These are phyloP conservation scores for Candida ponderosae DNA, from an alignment of 805 yeast species.

Conservation along the genomic window DNA sequence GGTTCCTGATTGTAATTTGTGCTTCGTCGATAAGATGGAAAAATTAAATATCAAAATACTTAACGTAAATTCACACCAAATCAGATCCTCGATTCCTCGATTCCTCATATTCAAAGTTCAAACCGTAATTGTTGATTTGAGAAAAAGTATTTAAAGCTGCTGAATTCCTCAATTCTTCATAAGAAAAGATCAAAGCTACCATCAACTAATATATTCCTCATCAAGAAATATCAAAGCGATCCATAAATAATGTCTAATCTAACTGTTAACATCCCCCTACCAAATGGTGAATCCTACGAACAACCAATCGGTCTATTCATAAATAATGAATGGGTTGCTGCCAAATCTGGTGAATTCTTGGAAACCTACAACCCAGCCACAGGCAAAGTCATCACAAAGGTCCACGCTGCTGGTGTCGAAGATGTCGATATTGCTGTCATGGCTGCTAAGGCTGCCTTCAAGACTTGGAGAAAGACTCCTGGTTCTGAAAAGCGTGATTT, in stretches of 20 bases:
- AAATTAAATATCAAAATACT: too few species aligned
- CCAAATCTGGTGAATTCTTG: slow-evolving; percentile 36
- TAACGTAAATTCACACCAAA: too few species aligned
- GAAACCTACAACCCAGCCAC: slow-evolving; percentile 41
- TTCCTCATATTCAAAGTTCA: too few species aligned
- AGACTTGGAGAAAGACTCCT: slow-evolving; percentile 38
- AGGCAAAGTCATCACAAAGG: slow-evolving; percentile 41
- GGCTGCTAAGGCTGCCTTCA: slow-evolving; percentile 44
- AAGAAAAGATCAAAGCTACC: too few species aligned
- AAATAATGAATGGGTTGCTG: slow-evolving; percentile 59
- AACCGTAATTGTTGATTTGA: too few species aligned
- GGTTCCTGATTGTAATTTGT: too few species aligned
- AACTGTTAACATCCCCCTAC: slow-evolving; percentile 36
- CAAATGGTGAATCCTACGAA: slow-evolving; percentile 57
- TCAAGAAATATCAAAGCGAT: background rate
- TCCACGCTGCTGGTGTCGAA: slow-evolving; percentile 41
- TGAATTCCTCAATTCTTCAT: too few species aligned
- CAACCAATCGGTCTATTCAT: slow-evolving; percentile 77
- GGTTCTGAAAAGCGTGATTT: slow-evolving; percentile 39
- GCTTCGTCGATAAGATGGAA: too few species aligned
- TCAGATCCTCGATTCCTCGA: too few species aligned
- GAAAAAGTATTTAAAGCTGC: too few species aligned
- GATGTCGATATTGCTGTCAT: slow-evolving; percentile 49
- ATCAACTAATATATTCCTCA: background rate
- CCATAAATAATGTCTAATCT: background rate